phyloP scores from a whole-genome alignment of 192 early-diverging fungal species.

The Coemansia sp. region DNA sequence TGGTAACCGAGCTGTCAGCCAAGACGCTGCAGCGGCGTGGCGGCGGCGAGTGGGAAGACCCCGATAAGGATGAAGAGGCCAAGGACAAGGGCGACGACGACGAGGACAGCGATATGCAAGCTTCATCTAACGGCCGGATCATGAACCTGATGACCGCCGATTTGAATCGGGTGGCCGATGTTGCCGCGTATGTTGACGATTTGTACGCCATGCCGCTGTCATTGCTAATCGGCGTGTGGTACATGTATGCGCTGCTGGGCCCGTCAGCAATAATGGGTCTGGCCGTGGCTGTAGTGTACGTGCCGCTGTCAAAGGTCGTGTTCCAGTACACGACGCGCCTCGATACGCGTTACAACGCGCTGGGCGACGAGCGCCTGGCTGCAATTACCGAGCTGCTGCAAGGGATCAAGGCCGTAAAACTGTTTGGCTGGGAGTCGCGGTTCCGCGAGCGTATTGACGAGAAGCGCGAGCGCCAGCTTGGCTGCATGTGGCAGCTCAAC shows the following conservation, averaged over 20 bases:
- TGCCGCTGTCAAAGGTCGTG: slow-evolving; percentile 54
- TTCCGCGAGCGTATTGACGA: slow-evolving; percentile 65
- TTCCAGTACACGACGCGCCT: slow-evolving; percentile 52
- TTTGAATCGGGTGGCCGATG: slow-evolving; percentile 59
- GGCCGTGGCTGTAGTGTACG: slow-evolving; percentile 56
- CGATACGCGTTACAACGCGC: slow-evolving; percentile 58
- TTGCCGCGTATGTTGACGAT: slow-evolving; percentile 55
- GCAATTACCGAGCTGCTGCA: slow-evolving; percentile 79
- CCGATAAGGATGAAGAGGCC: slow-evolving; percentile 18
- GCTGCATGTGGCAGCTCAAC: slow-evolving; percentile 51
- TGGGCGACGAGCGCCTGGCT: slow-evolving; percentile 71
- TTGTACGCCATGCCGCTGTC: slow-evolving; percentile 60
- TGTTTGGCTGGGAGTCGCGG: slow-evolving; percentile 77
- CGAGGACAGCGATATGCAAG: slow-evolving; percentile 18
- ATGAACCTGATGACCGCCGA: slow-evolving; percentile 73
- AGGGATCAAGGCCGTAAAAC: slow-evolving; percentile 89
- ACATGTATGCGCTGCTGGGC: slow-evolving; percentile 74
- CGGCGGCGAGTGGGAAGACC: slow-evolving; percentile 51
- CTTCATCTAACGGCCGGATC: slow-evolving; percentile 59
- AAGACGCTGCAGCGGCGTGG: slow-evolving; percentile 63
- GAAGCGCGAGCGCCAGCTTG: slow-evolving; percentile 63
- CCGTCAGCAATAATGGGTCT: slow-evolving; percentile 76
- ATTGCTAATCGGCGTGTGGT: slow-evolving; percentile 61
- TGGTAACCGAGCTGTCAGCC: slow-evolving; percentile 62
- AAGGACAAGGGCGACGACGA: slow-evolving; percentile 9